Evolutionary conservation across 257 asterid species (phyloP).

Genomic region (Phtheirospermum japonicum): DNA sequence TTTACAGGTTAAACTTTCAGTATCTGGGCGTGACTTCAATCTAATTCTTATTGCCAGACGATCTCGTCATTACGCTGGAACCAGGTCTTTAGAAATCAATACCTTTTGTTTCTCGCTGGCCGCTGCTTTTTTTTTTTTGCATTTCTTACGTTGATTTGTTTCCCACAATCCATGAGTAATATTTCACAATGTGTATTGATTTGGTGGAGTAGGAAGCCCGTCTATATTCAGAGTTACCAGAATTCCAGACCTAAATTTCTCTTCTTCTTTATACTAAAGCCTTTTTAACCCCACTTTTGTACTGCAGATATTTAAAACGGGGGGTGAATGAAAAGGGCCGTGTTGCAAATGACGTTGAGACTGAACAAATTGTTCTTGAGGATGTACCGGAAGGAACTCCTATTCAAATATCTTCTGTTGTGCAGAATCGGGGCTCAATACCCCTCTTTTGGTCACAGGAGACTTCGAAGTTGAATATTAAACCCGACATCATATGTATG

Average conservation of each 20-base stretch:
- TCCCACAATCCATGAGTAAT: conserved; percentile 1
- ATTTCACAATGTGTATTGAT: conserved; percentile 6
- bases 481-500: conserved; percentile 86
- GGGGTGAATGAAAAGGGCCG: conserved; percentile 96
- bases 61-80: conserved; percentile 97
- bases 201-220: conserved; percentile 10
- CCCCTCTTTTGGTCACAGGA: conserved; percentile 99
- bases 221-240: conserved; percentile 2
- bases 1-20: conserved; percentile 62
- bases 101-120: conserved; percentile 19
- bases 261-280: conserved; percentile 3
- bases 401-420: conserved; percentile 69
- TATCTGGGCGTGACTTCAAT: conserved; percentile 51
- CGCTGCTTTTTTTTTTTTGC: background rate
- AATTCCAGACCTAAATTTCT: background rate
- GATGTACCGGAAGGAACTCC: conserved; percentile 53
- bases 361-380: conserved; percentile 89
- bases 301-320: conserved; percentile 69
- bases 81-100: conserved; percentile 55
- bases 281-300: conserved; percentile 24
- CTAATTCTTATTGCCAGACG: conserved; percentile 87
- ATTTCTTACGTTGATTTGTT: background rate
- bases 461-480: conserved; percentile 74
- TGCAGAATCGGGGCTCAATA: conserved; percentile 92
- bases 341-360: conserved; percentile 97